Evolutionary conservation across 1,284 basidiomycete species (phyloP), one percentile per base, ranked within the genome.

Genomic region (Pholiota adiposa): DNA sequence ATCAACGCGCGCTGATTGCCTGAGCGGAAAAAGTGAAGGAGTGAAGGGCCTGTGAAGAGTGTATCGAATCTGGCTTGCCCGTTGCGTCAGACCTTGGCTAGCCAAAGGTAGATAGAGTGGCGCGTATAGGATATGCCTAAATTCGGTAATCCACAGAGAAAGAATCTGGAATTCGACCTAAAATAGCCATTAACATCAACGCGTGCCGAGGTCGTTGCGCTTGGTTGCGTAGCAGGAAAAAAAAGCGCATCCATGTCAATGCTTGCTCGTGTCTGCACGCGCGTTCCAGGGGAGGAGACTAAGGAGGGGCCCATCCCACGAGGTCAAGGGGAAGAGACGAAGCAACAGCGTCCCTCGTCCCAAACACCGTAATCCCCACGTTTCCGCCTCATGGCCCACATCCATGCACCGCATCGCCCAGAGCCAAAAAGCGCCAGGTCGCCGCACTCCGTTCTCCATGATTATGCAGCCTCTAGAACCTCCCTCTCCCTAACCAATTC

Each of bases 301-400:
- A 27, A 5, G 21, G 23, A 14, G 5, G 46, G 34, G 54, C 48
- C 44, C 46, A 63, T 57, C 43, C 38, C 63, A 67, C 65, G 65
- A 63, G 65, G 65, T 54, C 54, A 51, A 58, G 60, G 63, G 58
- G 51, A 53, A 58, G 51, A 52, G 48, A 49, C 34, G 58, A 51
- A 27, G 44, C 44, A 38, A 38, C 36, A 27, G 23, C 23, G 44
- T 62, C 48, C 54, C 48, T 57, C 51, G 55, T 60, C 50, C 56
- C 51, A 57, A 59, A 58, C 58, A 51, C 41, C 29, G 53, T 46
- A 59, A 54, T 16, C 61, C 61, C 62, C 66, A 67, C 66, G 66
- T 65, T 65, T 63, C 44, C 51, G 66, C 66, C 66, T 65, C 66
- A 65, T 67, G 66, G 64, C 49, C 51, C 56, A 51, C 54, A 41